A percentile compares a stretch with the other conserved stretches of the same genome.
Evolutionary conservation across 83 land plant genomes (phyloP).

Genomic region (Diphasiastrum complanatum): DNA sequence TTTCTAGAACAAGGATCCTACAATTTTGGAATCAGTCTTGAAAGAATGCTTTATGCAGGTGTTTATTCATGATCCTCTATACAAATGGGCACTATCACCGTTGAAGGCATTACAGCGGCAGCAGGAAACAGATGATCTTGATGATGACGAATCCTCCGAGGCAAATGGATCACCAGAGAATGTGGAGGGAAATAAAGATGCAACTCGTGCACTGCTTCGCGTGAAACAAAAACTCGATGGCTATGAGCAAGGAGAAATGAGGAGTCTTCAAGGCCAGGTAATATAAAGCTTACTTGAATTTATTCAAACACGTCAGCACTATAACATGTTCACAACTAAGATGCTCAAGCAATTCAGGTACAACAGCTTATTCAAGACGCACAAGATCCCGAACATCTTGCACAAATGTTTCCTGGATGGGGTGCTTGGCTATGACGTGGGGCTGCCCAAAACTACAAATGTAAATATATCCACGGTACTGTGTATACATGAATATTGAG

Average conservation of each 20-base stretch:
- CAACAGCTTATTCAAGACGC: conserved; percentile 94
- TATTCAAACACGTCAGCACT: background rate
- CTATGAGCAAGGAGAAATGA: conserved; percentile 93
- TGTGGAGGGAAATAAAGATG: conserved; percentile 91
- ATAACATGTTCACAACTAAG: background rate
- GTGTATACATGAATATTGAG: no score
- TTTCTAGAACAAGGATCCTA: no score
- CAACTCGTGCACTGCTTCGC: conserved; percentile 87
- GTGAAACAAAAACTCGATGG: conserved; percentile 98
- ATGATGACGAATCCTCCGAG: conserved; percentile 33
- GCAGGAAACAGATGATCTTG: conserved; percentile 56
- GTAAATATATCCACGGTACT: no score
- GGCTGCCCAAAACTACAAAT: no score
- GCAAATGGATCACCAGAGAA: conserved; percentile 55
- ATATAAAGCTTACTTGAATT: conserved; percentile 2
- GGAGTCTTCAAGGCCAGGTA: conserved; percentile 95
- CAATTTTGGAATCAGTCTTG: no score
- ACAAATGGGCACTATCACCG: conserved; percentile 98
- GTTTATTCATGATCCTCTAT: conserved; percentile 93
- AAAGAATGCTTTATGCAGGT: no score
- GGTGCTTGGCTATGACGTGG: conserved; percentile 80
- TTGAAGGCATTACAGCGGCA: conserved; percentile 92
- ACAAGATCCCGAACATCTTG: conserved; percentile 71
- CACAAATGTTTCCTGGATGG: conserved; percentile 95
- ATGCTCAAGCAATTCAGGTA: conserved; percentile 67